Evolutionary conservation across 371 early-diverging fungal species (phyloP).

Genomic region (Synchytrium microbalum): DNA sequence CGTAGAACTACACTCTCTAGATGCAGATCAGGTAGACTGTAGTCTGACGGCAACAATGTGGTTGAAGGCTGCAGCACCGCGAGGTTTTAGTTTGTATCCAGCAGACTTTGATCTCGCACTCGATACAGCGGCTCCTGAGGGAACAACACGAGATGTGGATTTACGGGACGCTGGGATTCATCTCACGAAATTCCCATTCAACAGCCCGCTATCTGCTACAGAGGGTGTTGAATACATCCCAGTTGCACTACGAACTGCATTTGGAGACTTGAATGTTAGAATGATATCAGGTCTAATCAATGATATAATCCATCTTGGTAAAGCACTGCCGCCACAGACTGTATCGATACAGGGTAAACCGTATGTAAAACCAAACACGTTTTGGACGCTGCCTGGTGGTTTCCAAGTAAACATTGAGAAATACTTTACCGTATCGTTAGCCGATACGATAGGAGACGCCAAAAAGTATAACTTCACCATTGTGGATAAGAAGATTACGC

Average conservation of each 20-base stretch:
- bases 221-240: background rate
- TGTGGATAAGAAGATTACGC: conserved; percentile 1
- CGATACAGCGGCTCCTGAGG: background rate
- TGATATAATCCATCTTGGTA: background rate
- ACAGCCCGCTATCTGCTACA: background rate
- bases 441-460: background rate
- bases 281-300: background rate
- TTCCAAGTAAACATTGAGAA: background rate
- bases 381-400: background rate
- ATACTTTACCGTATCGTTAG: background rate
- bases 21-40: background rate
- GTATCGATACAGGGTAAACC: background rate
- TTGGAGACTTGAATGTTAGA: background rate
- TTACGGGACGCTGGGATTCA: background rate
- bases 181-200: background rate
- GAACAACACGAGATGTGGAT: background rate
- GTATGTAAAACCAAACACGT: background rate
- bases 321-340: background rate
- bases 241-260: background rate
- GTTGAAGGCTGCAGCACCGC: background rate
- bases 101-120: background rate
- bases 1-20: background rate
- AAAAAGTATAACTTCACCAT: background rate
- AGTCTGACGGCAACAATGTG: background rate
- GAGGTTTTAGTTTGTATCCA: background rate